These are phyloP conservation scores for Nissolia schottii DNA, from an alignment of 306 rosid species.

Conservation along the genomic window DNA sequence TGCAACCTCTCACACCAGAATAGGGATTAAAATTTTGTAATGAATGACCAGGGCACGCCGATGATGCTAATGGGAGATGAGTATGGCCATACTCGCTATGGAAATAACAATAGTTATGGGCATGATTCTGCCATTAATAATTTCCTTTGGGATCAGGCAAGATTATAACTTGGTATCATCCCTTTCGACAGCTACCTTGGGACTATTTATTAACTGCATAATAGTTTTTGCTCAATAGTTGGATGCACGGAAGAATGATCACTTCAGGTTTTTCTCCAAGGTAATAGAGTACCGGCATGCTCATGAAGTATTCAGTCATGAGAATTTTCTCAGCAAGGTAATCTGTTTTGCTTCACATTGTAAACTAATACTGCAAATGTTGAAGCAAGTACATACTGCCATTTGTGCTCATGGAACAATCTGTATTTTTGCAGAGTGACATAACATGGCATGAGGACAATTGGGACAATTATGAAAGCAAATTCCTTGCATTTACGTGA, in stretches of 20 bases:
- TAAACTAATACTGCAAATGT: neutral
- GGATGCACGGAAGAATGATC: slow-evolving; percentile 55
- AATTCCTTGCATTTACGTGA: slow-evolving; percentile 94
- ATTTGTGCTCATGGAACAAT: slow-evolving; percentile 17
- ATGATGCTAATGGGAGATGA: slow-evolving; percentile 99
- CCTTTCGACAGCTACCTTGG: slow-evolving; percentile 23
- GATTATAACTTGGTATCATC: neutral
- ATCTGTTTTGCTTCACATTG: slow-evolving; percentile 20
- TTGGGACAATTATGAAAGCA: slow-evolving; percentile 77
- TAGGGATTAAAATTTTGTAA: slow-evolving; percentile 18
- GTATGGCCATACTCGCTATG: slow-evolving; percentile 83
- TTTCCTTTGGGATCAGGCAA: slow-evolving; percentile 81
- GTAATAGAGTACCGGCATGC: slow-evolving; percentile 60
- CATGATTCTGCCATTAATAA: slow-evolving; percentile 75
- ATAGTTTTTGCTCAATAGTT: slow-evolving; percentile 48
- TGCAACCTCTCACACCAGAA: slow-evolving; percentile 15
- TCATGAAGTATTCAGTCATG: slow-evolving; percentile 55
- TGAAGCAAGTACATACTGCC: neutral
- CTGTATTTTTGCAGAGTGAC: slow-evolving; percentile 51
- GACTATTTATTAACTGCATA: slow-evolving; percentile 5
- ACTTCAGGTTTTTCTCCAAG: slow-evolving; percentile 79
- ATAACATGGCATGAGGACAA: slow-evolving; percentile 96
- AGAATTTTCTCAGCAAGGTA: slow-evolving; percentile 65
- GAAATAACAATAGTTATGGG: slow-evolving; percentile 95
- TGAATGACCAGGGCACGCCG: slow-evolving; percentile 76